Percentiles rank a stretch among this genome's conserved stretches.
Conservation (phyloP, 2,329 filamentous ascomycete species). For the Sclerotinia borealis region DNA sequence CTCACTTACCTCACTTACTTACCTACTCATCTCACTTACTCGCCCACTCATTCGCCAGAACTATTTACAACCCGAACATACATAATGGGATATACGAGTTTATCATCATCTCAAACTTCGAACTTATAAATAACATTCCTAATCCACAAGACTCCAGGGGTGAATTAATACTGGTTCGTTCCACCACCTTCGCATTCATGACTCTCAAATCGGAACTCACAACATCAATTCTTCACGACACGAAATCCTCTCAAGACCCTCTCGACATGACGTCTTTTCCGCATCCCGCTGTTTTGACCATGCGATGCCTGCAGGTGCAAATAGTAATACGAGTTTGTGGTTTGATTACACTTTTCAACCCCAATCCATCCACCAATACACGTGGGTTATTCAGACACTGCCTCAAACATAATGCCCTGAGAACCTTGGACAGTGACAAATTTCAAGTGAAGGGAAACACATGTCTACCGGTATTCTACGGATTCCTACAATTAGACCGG, state of each 20-base stretch:
- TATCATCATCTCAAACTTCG: not conserved
- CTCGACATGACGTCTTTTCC: constrained; percentile 6
- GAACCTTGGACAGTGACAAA: too few relatives aligned
- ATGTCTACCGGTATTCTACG: too few relatives aligned
- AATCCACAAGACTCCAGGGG: not conserved
- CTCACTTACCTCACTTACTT: not conserved
- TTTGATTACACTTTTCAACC: not conserved
- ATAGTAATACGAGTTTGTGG: not conserved
- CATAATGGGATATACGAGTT: not conserved
- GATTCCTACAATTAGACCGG: too few relatives aligned
- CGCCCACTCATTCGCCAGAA: too few relatives aligned
- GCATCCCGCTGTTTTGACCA: not conserved
- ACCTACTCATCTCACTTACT: not conserved
- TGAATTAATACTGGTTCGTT: not conserved
- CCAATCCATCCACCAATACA: not conserved
- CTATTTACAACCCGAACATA: too few relatives aligned
- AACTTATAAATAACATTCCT: constrained; percentile 1
- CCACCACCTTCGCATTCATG: not conserved
- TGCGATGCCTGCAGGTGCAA: not conserved
- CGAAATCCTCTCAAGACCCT: not conserved
- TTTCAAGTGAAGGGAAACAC: too few relatives aligned
- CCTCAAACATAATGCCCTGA: too few relatives aligned
- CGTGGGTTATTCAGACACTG: not conserved
- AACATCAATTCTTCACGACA: not conserved
- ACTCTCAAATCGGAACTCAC: not conserved